Conservation (phyloP, 208 protist genomes). For the Tetramitus jugosus region DNA sequence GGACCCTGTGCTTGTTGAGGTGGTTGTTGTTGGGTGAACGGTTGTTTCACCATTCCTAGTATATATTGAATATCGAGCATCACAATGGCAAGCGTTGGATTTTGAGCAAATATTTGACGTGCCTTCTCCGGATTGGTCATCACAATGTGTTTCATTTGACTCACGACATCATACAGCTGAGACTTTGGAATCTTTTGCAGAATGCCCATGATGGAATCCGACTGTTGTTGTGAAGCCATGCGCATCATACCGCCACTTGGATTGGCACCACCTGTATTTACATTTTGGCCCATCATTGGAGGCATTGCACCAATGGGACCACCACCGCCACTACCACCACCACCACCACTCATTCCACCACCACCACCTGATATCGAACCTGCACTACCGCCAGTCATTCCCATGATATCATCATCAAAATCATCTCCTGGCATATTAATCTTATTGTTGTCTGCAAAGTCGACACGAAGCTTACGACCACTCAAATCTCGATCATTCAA, state of each 20-base stretch:
- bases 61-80: slow-evolving; percentile 6
- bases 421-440: slow-evolving; percentile 19
- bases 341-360: too few species aligned
- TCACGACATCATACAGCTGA: slow-evolving; percentile 1
- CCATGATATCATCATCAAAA: background rate
- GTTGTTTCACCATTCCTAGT: slow-evolving; percentile 1
- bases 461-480: background rate
- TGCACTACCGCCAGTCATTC: too few species aligned
- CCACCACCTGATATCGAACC: too few species aligned
- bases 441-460: slow-evolving; percentile 17
- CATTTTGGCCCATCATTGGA: too few species aligned
- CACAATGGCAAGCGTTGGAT: background rate
- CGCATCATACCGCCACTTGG: too few species aligned
- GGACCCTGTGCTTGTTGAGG: background rate
- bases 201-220: background rate
- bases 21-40: background rate
- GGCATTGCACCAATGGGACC: too few species aligned
- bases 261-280: too few species aligned
- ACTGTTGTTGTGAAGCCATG: background rate
- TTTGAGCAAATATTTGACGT: slow-evolving; percentile 4
- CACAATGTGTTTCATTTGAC: slow-evolving; percentile 10
- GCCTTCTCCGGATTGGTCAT: background rate
- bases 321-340: too few species aligned
- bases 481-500: slow-evolving; percentile 3
- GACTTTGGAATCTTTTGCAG: background rate